Evolutionary conservation across 805 yeast species (phyloP), one percentile per base, ranked within the genome.

Genomic region (Myxozyma lipomycoides): DNA sequence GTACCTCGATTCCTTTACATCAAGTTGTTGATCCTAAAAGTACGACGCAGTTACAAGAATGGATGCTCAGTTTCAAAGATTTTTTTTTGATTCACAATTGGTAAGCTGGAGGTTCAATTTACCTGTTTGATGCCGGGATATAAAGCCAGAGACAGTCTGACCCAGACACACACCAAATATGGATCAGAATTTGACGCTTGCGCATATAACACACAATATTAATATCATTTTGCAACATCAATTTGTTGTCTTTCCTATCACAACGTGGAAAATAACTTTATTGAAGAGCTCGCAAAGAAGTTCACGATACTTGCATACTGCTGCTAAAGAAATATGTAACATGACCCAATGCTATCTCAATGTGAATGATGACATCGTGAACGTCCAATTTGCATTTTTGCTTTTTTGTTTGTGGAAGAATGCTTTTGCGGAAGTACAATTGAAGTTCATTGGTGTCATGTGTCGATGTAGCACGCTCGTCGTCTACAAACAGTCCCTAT

Each of bases 371-470:
- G 52, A 48, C 12, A 37, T 40, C 5, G 44, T 44, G 4, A 43
- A 43, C n/a, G 40, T 48, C 1, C 52, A 48, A 30, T 48, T 48
- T 39, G 52, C 43, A n/a, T 28, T 48, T 48, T 28, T 48, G 52
- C 39, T 34, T 48, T 23, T 48, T 48, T 36, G 43, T 48, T 12
- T 28, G 43, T 37, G 52, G 52, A 10, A 38, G 48, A 4, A 38
- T 44, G 52, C 40, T 48, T 9, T 18, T 48, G 5, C 23, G 32
- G 7, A 28, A 28, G 32, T 28, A 9, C 12, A 7, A 9, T 28
- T 28, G 7, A 28, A 12, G 12, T 28, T 12, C 7, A 28, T 28
- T 7, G 12, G 7, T 28, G 12, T 28, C 32, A 28, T 12, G 7
- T 28, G 12, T 28, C 7, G 12, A 9, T 9, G 12, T 28, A 28